Conservation (phyloP, 2,329 filamentous ascomycete genomes). For the Cucurbitaria berberidis region DNA sequence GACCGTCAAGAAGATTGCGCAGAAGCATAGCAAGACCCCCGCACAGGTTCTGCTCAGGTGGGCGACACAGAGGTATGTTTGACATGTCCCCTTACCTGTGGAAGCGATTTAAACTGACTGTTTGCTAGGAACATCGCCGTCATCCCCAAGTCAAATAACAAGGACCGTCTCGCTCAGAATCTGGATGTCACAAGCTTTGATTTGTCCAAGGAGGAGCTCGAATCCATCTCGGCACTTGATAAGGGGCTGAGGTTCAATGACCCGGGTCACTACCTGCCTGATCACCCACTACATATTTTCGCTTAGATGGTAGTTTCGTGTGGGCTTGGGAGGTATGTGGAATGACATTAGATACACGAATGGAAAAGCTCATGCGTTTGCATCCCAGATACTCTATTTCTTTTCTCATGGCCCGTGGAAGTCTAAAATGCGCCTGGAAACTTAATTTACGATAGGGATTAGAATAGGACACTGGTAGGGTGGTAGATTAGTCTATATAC, state of each 20-base stretch:
- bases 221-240: constrained; percentile 41
- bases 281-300: constrained; percentile 35
- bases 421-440: too few species aligned
- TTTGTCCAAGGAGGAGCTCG: constrained; percentile 28
- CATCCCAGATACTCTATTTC: too few species aligned
- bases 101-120: not conserved
- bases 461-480: too few species aligned
- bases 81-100: too few species aligned
- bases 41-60: constrained; percentile 84
- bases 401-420: too few species aligned
- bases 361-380: too few species aligned
- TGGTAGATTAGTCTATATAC: too few species aligned
- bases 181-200: constrained; percentile 41
- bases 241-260: constrained; percentile 43
- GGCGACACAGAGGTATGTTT: constrained; percentile 65
- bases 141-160: constrained; percentile 33
- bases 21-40: constrained; percentile 73
- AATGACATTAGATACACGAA: too few species aligned
- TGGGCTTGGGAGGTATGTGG: too few species aligned
- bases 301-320: too few species aligned
- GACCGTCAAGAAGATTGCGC: constrained; percentile 67
- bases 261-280: constrained; percentile 32
- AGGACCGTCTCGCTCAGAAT: constrained; percentile 30
- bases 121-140: constrained; percentile 24
- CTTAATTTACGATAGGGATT: too few species aligned